Conservation (phyloP, 2,329 filamentous ascomycete species). For the Exophiala alcalophila region DNA sequence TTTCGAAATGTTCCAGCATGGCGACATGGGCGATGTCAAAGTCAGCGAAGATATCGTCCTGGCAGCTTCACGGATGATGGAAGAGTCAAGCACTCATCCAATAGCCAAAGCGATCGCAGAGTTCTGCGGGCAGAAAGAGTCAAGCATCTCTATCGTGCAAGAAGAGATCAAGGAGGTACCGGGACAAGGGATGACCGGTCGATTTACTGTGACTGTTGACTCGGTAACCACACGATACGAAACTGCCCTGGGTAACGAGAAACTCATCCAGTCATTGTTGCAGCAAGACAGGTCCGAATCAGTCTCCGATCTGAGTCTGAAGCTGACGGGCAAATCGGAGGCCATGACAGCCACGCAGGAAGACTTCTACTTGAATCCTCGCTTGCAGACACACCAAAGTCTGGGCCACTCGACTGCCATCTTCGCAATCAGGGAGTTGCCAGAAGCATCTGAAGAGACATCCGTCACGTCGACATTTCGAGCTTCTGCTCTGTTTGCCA, state of each 20-base stretch:
- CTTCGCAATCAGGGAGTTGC: constrained; percentile 39
- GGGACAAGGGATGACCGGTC: constrained; percentile 57
- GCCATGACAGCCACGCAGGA: neutral
- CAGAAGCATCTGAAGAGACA: constrained; percentile 12
- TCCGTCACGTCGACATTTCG: constrained; percentile 29
- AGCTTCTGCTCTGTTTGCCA: constrained; percentile 66
- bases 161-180: constrained; percentile 53
- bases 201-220: constrained; percentile 40
- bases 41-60: constrained; percentile 40
- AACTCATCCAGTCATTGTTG: constrained; percentile 43
- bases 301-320: too few species aligned
- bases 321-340: too few species aligned
- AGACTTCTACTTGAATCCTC: constrained; percentile 16
- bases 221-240: constrained; percentile 37
- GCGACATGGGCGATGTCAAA: neutral
- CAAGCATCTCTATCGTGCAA: constrained; percentile 29
- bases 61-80: constrained; percentile 49
- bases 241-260: constrained; percentile 58
- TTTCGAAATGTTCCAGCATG: constrained; percentile 41
- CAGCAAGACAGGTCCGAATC: too few species aligned
- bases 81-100: constrained; percentile 59
- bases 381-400: constrained; percentile 24
- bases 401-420: constrained; percentile 46
- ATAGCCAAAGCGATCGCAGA: constrained; percentile 55
- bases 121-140: constrained; percentile 43